Conservation (phyloP, 2,329 filamentous ascomycete species). For the Bretziella fagacearum region DNA sequence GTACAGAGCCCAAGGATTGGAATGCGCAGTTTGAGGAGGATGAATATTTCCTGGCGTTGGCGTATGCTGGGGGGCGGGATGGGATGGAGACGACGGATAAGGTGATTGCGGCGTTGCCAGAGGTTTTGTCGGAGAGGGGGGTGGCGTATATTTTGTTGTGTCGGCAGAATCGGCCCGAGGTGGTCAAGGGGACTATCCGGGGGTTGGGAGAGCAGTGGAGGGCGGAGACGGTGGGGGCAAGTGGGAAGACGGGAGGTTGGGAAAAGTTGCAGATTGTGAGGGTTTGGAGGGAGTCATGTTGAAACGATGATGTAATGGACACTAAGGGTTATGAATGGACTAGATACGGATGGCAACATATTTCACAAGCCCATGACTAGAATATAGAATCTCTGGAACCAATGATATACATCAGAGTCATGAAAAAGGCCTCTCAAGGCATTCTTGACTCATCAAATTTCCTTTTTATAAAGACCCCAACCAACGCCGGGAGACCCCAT, state of each 20-base stretch:
- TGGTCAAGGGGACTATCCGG: constrained; percentile 47
- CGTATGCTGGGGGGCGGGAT: constrained; percentile 74
- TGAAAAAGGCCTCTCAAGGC: neutral
- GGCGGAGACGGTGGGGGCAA: constrained; percentile 61
- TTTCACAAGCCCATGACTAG: neutral
- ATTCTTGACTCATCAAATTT: constrained; percentile 15
- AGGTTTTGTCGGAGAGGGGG: constrained; percentile 45
- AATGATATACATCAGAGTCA: neutral
- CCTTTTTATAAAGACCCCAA: constrained; percentile 19
- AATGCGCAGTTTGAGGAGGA: constrained; percentile 53
- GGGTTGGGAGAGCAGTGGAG: constrained; percentile 43
- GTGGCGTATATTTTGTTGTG: constrained; percentile 84
- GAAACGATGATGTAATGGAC: neutral
- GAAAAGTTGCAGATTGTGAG: constrained; percentile 82
- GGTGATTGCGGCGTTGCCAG: constrained; percentile 52
- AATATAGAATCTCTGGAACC: neutral
- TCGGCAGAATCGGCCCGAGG: constrained; percentile 69
- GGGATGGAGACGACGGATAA: constrained; percentile 90
- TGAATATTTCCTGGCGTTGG: constrained; percentile 65
- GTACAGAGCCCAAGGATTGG: constrained; percentile 18
- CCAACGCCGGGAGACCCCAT: constrained; percentile 9
- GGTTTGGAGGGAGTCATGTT: constrained; percentile 46
- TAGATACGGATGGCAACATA: neutral
- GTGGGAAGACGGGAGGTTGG: constrained; percentile 81
- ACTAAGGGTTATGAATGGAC: neutral